Evolutionary conservation across 2,329 filamentous ascomycete species (phyloP).

Genomic region (Fusarium heterosporum): DNA sequence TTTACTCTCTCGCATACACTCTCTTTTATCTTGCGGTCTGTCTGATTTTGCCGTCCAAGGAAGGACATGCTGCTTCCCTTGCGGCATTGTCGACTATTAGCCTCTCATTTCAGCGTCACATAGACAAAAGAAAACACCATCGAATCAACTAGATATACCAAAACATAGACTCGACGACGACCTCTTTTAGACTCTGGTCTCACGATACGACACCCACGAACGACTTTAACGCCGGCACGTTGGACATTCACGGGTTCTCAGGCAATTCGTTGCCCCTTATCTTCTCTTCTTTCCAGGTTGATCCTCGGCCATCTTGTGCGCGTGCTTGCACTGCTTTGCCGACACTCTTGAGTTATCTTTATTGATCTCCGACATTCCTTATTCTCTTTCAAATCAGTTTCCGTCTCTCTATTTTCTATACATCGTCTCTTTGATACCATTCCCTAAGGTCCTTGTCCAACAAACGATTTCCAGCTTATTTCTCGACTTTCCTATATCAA

Average conservation of each 20-base stretch:
- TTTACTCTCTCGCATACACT: conserved; percentile 17
- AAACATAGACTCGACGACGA: conserved; percentile 30
- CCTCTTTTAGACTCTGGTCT: conserved; percentile 26
- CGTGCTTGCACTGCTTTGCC: conserved; percentile 47
- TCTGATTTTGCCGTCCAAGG: conserved; percentile 29
- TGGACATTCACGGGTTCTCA: conserved; percentile 41
- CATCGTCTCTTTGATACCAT: conserved; percentile 44
- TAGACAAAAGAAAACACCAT: conserved; percentile 21
- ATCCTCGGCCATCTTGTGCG: conserved; percentile 61
- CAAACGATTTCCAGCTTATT: conserved; percentile 28
- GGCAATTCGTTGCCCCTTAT: conserved; percentile 43
- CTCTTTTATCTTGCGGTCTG: conserved; percentile 19
- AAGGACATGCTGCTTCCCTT: conserved; percentile 46
- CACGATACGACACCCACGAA: conserved; percentile 27
- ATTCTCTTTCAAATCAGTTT: conserved; percentile 26
- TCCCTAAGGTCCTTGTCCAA: conserved; percentile 30
- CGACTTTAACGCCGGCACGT: conserved; percentile 42
- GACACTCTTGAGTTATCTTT: conserved; percentile 39
- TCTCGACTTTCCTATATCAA: conserved; percentile 23
- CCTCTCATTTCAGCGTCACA: conserved; percentile 45
- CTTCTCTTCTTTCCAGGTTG: conserved; percentile 61
- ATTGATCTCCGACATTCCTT: conserved; percentile 37
- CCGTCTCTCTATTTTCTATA: conserved; percentile 9
- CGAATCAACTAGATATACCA: conserved; percentile 19
- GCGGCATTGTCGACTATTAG: conserved; percentile 45